Base-by-base conservation (phyloP, 2,329 filamentous ascomycete genomes). In the Zymoseptoria ardabiliae region DNA sequence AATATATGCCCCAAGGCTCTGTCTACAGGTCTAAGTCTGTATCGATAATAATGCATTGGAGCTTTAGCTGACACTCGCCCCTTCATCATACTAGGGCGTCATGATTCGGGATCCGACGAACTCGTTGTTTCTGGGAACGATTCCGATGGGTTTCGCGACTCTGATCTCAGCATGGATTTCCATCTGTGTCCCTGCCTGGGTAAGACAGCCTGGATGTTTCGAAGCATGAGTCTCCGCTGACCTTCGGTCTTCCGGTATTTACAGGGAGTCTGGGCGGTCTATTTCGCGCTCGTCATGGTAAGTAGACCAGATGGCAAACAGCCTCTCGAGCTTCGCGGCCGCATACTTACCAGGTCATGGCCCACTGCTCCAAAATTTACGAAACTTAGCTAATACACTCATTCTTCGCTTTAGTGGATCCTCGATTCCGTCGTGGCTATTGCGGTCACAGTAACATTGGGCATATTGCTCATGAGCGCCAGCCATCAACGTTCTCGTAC, bases 91-190 rank as follows among this genome's bases (percentile, higher is more conserved):
- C 1, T 8, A 28, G 25, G 68, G 60, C 0, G 82, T 81, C 17
- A 88, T 90, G 86, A 80, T 90, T 41, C 74, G 76, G 2, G 84
- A 90, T 68, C 85, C 85, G 0, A 81, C 80, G 1, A 85, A 90
- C 67, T 85, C 83, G 1, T 77, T 90, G 56, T 90, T 90, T 64
- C 73, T 90, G 3, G 87, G 75, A 0, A 69, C 68, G n/a, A 61
- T 71, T 50, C 69, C 69, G 0, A 69, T 71, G 65, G 68, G 68
- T 1, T 65, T 71, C 25, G 69, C 67, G n/a, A 71, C 69, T 22
- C 64, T 71, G 7, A 28, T 30, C 55, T 71, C 48, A 64, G 66
- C 54, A 66, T 69, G 65, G 48, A 62, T 64, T n/a, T 63, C 67
- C 41, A 63, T 68, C 48, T 71, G 69, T 55, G 68, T 68, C 13